These are phyloP conservation scores for Zymoseptoria pseudotritici DNA, from an alignment of 2,329 filamentous ascomycete species.

Conservation along the genomic window DNA sequence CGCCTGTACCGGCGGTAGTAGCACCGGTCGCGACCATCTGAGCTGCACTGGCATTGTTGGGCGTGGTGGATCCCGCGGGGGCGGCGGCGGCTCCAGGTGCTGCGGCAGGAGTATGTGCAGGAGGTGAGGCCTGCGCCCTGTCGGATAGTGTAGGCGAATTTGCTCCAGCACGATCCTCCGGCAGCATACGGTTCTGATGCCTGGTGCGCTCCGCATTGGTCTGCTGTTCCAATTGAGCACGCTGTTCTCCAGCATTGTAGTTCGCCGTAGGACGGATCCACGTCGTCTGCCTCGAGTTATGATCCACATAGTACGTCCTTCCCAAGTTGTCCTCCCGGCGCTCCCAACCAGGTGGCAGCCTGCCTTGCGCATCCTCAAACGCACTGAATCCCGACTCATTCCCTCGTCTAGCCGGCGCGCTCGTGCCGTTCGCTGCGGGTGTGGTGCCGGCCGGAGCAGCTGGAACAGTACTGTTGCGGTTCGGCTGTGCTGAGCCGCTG, in stretches of 20 bases:
- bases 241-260: slow-evolving; percentile 67
- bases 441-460: slow-evolving; percentile 9
- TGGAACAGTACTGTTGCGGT: slow-evolving; percentile 18
- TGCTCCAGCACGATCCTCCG: slow-evolving; percentile 88
- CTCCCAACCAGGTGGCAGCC: slow-evolving; percentile 90
- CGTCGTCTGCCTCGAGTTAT: slow-evolving; percentile 92
- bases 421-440: slow-evolving; percentile 19
- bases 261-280: slow-evolving; percentile 85
- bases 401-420: slow-evolving; percentile 30
- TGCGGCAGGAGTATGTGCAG: slow-evolving; percentile 29
- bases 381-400: slow-evolving; percentile 62
- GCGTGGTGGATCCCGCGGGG: slow-evolving; percentile 22
- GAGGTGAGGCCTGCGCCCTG: slow-evolving; percentile 22
- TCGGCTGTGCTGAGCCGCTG: slow-evolving; percentile 17
- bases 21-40: slow-evolving; percentile 93
- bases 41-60: slow-evolving; percentile 49
- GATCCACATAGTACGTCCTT: slow-evolving; percentile 95
- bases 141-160: slow-evolving; percentile 71
- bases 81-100: slow-evolving; percentile 15
- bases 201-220: slow-evolving; percentile 88
- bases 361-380: slow-evolving; percentile 92
- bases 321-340: slow-evolving; percentile 90
- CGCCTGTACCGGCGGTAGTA: slow-evolving; percentile 87
- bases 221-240: slow-evolving; percentile 76
- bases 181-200: slow-evolving; percentile 91